A percentile compares a stretch with the other conserved stretches of the same genome.
These are phyloP conservation scores for Fusarium piperis DNA, from an alignment of 2,329 filamentous ascomycete genomes.

Conservation along the genomic window DNA sequence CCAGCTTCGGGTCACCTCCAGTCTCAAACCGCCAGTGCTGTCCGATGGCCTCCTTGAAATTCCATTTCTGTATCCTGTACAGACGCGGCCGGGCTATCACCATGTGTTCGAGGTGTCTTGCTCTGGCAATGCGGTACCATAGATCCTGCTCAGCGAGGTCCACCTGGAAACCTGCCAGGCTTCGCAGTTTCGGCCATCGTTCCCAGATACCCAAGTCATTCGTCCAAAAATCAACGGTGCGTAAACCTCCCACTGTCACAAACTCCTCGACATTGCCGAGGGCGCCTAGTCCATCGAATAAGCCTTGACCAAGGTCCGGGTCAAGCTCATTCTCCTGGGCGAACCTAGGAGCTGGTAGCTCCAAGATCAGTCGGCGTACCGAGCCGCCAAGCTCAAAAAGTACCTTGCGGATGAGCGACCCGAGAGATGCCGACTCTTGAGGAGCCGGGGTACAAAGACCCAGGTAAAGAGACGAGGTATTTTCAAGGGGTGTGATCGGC, in stretches of 20 bases:
- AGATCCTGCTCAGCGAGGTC: conserved; percentile 21
- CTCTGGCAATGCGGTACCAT: conserved; percentile 20
- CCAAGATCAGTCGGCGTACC: conserved; percentile 19
- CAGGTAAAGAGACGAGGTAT: conserved; percentile 20
- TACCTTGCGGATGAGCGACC: background rate
- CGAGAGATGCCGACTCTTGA: background rate
- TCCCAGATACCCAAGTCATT: background rate
- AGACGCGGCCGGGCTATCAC: conserved; percentile 17
- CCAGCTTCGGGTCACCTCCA: conserved; percentile 25
- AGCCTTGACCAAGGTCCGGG: background rate
- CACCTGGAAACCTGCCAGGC: conserved; percentile 25
- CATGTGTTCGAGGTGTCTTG: conserved; percentile 8
- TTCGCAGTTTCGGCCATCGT: conserved; percentile 19
- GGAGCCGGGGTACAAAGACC: conserved; percentile 5
- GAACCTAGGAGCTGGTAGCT: conserved; percentile 19
- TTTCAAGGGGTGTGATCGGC: background rate
- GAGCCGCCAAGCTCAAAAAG: conserved; percentile 11
- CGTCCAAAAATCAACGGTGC: conserved; percentile 22
- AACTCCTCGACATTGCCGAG: conserved; percentile 25
- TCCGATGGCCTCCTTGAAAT: conserved; percentile 18
- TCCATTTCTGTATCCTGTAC: conserved; percentile 15
- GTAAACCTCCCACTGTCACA: conserved; percentile 21
- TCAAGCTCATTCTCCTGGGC: conserved; percentile 7
- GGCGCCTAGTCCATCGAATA: background rate
- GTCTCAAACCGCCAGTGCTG: conserved; percentile 13